Base-by-base conservation (phyloP, 129 eudicot species). In the Flaveria robusta region DNA sequence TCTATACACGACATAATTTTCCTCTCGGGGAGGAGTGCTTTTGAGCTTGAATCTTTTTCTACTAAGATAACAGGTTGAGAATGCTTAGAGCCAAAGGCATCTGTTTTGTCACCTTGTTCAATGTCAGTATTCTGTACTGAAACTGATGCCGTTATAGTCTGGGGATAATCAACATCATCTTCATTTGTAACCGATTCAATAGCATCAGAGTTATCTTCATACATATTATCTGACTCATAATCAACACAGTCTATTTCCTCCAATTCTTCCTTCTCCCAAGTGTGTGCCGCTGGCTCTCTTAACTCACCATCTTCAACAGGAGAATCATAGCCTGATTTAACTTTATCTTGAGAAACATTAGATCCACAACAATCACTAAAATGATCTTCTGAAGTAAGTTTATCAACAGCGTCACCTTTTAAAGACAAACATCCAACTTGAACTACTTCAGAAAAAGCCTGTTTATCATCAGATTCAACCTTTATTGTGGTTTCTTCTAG, bases 221-320 rank as follows among this genome's bases (percentile, higher is more conserved):
- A 85, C 72, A 83, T 86, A 42, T 85, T 81, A 78, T 88, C 96
- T 23, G 91, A 86, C 52, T 87, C 98, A 79, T 88, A 92, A 78
- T 88, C 94, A 12, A 88, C 91, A 80, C 84, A 85, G 67, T 92
- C 98, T 66, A 58, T 68, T n/a, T 83, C 87, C 65, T 88, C 91
- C 60, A 76, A 18, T 34, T 85, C 88, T 77, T 79, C 81, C 19
- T 78, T 90, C 82, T 91, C 71, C 82, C 82, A 78, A 22, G 62
- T 22, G 72, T 31, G 71, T 39, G 29, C 54, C 24, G 23, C 41
- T 59, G 82, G 82, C 27, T 78, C 83, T 45, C 83, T 66, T 29
- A 80, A 74, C 74, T 80, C 84, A 0, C 84, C 84, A 68, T 81
- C 84, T 81, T 81, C 84, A 81, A 55, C 79, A 0, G 84, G 84